Conservation (phyloP, 371 early-diverging fungal species). For the Circinella umbellata region DNA sequence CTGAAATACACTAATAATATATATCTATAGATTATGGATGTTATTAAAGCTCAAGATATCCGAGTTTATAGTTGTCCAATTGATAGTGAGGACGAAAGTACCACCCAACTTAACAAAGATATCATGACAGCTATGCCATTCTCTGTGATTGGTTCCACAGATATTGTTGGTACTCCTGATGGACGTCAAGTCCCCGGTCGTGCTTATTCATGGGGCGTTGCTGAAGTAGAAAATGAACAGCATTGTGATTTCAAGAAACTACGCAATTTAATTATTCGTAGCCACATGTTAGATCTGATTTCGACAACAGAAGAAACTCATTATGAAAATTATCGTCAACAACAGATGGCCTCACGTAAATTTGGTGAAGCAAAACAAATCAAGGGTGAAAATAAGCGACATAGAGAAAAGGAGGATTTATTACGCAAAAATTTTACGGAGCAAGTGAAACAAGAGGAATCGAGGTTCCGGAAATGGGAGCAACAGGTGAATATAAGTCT, state of each 20-base stretch:
- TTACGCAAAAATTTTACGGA: conserved; percentile 93
- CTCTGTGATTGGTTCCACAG: conserved; percentile 90
- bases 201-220: conserved; percentile 93
- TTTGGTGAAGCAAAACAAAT: conserved; percentile 76
- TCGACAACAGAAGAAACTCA: conserved; percentile 86
- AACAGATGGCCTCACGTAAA: conserved; percentile 82
- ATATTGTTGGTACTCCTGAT: conserved; percentile 78
- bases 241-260: conserved; percentile 94
- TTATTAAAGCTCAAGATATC: conserved; percentile 76
- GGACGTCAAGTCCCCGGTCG: conserved; percentile 85
- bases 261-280: conserved; percentile 88
- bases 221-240: conserved; percentile 89
- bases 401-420: conserved; percentile 93
- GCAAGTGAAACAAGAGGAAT: conserved; percentile 92
- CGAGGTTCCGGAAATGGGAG: conserved; percentile 96
- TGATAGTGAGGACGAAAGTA: conserved; percentile 86
- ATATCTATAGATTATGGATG: conserved; percentile 64
- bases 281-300: conserved; percentile 94
- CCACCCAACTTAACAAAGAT: conserved; percentile 74
- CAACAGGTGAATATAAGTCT: conserved; percentile 67
- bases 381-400: conserved; percentile 79
- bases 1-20: no score
- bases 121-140: conserved; percentile 93
- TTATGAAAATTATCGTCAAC: conserved; percentile 87
- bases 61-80: conserved; percentile 77